phyloP scores from a whole-genome alignment of 495 filamentous ascomycete genomes.

The Aspergillus saccharolyticus region DNA sequence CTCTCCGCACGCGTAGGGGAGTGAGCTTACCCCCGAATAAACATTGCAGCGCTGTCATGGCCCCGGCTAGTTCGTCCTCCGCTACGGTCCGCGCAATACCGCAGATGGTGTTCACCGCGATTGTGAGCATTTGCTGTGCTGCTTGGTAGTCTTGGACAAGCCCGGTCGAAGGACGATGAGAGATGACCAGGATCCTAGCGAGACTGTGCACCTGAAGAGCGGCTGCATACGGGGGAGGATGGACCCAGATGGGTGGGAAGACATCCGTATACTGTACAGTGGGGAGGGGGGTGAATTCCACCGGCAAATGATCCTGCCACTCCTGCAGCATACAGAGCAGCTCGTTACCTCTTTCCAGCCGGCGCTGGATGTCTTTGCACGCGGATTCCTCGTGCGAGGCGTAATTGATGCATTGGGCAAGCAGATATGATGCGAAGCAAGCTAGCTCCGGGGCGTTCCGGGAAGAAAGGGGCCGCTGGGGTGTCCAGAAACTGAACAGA shows the following conservation, averaged over 20 bases:
- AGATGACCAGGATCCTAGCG: constrained; percentile 23
- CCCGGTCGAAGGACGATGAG: constrained; percentile 26
- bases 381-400: constrained; percentile 13
- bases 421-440: constrained; percentile 7
- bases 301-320: constrained; percentile 24
- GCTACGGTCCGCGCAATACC: constrained; percentile 22
- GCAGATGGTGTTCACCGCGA: constrained; percentile 18
- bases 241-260: constrained; percentile 30
- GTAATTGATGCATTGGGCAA: constrained; percentile 18
- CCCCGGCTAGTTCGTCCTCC: constrained; percentile 18
- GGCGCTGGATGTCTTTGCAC: constrained; percentile 10
- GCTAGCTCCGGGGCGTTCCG: constrained; percentile 10
- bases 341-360: constrained; percentile 17
- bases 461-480: constrained; percentile 16
- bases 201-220: constrained; percentile 28
- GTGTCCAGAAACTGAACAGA: constrained; percentile 23
- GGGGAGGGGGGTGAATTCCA: constrained; percentile 22
- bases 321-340: constrained; percentile 23
- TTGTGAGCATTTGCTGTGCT: constrained; percentile 8
- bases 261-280: constrained; percentile 6
- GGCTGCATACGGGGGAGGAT: constrained; percentile 24
- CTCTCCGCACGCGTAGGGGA: neutral
- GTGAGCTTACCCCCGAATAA: constrained; percentile 26
- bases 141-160: constrained; percentile 22
- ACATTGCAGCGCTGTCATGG: constrained; percentile 21